These are phyloP conservation scores for Digitaria exilis DNA, from an alignment of 202 grass and related monocot genomes.

Conservation along the genomic window DNA sequence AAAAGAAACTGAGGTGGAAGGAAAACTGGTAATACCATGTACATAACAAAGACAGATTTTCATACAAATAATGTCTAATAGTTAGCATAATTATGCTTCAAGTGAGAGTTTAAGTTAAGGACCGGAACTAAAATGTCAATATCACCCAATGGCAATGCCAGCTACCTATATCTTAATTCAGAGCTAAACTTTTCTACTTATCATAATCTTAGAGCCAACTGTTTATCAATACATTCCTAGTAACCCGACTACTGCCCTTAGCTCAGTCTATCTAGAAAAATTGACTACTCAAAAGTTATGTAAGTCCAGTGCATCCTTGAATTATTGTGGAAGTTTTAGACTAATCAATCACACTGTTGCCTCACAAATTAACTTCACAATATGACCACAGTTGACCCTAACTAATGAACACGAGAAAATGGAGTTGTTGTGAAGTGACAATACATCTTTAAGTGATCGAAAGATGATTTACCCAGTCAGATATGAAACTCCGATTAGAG, in stretches of 20 bases:
- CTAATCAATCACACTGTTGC: constrained; percentile 12
- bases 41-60: constrained; percentile 32
- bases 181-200: neutral
- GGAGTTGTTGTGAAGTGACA: constrained; percentile 32
- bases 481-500: constrained; percentile 86
- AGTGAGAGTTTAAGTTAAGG: constrained; percentile 14
- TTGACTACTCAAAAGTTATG: constrained; percentile 12
- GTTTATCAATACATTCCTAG: constrained; percentile 13
- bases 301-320: neutral
- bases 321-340: constrained; percentile 20
- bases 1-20: constrained; percentile 26
- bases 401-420: constrained; percentile 25
- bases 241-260: constrained; percentile 24
- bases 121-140: neutral
- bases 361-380: constrained; percentile 20
- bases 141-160: constrained; percentile 1
- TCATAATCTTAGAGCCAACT: neutral
- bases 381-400: neutral
- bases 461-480: constrained; percentile 68
- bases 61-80: constrained; percentile 11
- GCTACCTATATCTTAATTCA: constrained; percentile 13
- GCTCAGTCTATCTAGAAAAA: constrained; percentile 23
- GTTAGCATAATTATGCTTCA: constrained; percentile 8
- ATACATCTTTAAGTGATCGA: constrained; percentile 14
- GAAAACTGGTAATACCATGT: neutral